A percentile compares a stretch with the other conserved stretches of the same genome.
Evolutionary conservation across 2,329 filamentous ascomycete genomes (phyloP).

Genomic region (Diaporthe batatas): DNA sequence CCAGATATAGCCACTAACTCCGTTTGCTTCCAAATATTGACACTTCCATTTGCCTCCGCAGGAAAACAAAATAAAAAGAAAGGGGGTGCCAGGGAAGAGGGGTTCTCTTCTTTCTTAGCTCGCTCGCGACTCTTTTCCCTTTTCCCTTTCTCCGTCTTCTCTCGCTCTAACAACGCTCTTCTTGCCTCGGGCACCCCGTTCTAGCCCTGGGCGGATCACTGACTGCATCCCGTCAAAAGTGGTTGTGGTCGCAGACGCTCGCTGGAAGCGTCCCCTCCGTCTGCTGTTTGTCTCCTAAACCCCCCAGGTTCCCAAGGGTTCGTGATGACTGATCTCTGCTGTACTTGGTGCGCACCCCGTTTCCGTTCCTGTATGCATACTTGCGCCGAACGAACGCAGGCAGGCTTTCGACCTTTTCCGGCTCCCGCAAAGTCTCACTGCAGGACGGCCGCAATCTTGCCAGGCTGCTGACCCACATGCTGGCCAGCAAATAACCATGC

Average conservation of each 20-base stretch:
- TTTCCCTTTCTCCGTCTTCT: neutral
- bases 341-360: neutral
- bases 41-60: slow-evolving; percentile 40
- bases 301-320: neutral
- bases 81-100: slow-evolving; percentile 3
- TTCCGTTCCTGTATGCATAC: neutral
- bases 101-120: slow-evolving; percentile 24
- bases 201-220: neutral
- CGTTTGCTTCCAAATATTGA: slow-evolving; percentile 41
- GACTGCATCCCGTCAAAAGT: neutral
- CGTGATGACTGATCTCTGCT: slow-evolving; percentile 12
- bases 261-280: neutral
- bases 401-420: neutral
- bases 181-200: neutral
- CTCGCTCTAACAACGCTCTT: neutral
- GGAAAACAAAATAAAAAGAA: slow-evolving; percentile 21
- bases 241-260: neutral
- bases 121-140: slow-evolving; percentile 25
- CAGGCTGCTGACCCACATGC: neutral
- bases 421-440: neutral
- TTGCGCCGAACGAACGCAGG: neutral
- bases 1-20: slow-evolving; percentile 43
- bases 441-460: neutral
- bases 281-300: neutral
- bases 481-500: slow-evolving; percentile 3